Evolutionary conservation across 352 stramenopile genomes (phyloP).

Genomic region (Globisporangium yorkense): DNA sequence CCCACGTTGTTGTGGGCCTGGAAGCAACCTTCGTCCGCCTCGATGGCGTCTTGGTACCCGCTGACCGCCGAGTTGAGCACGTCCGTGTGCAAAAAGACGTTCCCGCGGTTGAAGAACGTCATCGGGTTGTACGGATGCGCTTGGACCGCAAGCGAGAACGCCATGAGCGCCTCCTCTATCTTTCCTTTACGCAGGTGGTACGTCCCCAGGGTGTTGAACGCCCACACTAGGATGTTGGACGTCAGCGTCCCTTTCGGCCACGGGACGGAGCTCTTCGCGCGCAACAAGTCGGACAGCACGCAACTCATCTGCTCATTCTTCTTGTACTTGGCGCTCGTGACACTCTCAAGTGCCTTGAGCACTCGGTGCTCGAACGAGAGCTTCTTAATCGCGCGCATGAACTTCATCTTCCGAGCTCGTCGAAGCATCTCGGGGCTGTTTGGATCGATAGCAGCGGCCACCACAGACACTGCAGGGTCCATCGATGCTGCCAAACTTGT

Average conservation of each 20-base stretch:
- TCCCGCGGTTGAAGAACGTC: conserved; percentile 50
- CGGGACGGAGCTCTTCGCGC: conserved; percentile 12
- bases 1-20: conserved; percentile 46
- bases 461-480: neutral
- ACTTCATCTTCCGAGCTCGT: conserved; percentile 18
- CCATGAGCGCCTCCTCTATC: conserved; percentile 43
- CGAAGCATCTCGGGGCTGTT: conserved; percentile 1
- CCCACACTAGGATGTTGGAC: conserved; percentile 37
- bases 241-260: conserved; percentile 40
- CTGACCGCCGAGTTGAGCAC: conserved; percentile 28
- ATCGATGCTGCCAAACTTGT: neutral
- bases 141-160: conserved; percentile 47
- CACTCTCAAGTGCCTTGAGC: conserved; percentile 29
- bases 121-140: conserved; percentile 25
- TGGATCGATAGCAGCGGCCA: neutral
- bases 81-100: conserved; percentile 39
- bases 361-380: conserved; percentile 39
- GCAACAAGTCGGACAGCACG: conserved; percentile 19
- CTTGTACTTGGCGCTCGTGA: conserved; percentile 26
- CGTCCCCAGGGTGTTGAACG: conserved; percentile 40
- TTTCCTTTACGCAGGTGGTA: conserved; percentile 18
- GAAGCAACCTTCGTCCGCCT: conserved; percentile 29
- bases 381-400: conserved; percentile 34
- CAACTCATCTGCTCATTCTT: conserved; percentile 27
- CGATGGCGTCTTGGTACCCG: conserved; percentile 44